A percentile compares a stretch with the other conserved stretches of the same genome.
Conservation (phyloP, 2,329 filamentous ascomycete species). For the Curvularia sp. region DNA sequence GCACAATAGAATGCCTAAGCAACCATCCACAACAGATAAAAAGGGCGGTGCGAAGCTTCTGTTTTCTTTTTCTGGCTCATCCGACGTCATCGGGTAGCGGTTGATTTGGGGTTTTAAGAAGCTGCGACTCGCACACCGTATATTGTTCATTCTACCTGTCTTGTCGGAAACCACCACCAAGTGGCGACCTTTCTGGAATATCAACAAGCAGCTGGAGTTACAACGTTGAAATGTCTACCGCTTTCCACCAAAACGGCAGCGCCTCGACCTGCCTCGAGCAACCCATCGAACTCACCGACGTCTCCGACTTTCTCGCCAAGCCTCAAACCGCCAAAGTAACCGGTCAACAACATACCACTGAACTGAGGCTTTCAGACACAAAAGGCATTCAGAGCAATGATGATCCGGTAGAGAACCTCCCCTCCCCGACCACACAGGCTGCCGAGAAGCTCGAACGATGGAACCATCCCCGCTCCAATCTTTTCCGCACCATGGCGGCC, state of each 20-base stretch:
- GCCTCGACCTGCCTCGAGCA: slow-evolving; percentile 47
- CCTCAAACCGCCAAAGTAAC: slow-evolving; percentile 32
- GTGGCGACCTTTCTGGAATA: background rate
- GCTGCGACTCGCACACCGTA: background rate
- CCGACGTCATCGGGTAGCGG: background rate
- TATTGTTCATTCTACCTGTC: background rate
- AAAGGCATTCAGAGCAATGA: slow-evolving; percentile 23
- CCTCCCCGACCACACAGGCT: slow-evolving; percentile 55
- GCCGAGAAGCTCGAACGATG: slow-evolving; percentile 61
- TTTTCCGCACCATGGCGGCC: slow-evolving; percentile 64
- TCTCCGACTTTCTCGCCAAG: slow-evolving; percentile 31
- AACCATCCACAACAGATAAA: background rate
- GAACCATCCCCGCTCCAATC: slow-evolving; percentile 68
- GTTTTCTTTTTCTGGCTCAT: background rate
- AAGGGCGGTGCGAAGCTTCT: background rate
- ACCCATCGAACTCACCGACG: slow-evolving; percentile 41
- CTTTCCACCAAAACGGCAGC: slow-evolving; percentile 36
- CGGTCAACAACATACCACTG: slow-evolving; percentile 9
- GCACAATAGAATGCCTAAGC: background rate
- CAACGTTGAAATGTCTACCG: background rate
- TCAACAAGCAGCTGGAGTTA: slow-evolving; percentile 21
- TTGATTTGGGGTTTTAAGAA: background rate
- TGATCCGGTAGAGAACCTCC: slow-evolving; percentile 51
- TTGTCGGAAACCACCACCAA: background rate
- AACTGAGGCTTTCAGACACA: slow-evolving; percentile 28